Percentiles rank a stretch among this genome's conserved stretches.
phyloP scores from a whole-genome alignment of 192 early-diverging fungal species.

The Backusella luteola region DNA sequence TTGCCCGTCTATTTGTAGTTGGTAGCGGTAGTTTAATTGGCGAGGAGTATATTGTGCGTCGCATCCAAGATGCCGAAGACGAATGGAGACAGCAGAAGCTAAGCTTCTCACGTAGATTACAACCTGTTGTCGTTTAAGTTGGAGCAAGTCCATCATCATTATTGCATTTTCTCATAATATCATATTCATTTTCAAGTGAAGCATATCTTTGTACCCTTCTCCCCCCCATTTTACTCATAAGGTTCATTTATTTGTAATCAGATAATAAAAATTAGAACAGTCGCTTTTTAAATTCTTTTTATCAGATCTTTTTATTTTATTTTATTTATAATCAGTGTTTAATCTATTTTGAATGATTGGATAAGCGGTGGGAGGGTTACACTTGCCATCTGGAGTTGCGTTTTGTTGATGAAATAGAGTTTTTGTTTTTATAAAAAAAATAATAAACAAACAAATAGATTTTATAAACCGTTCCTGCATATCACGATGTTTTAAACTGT shows the following conservation, averaged over 20 bases:
- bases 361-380: not conserved
- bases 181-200: not conserved
- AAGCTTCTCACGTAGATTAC: not conserved
- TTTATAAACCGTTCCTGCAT: constrained; percentile 1
- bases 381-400: not conserved
- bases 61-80: constrained; percentile 30
- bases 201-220: not conserved
- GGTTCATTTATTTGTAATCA: constrained; percentile 1
- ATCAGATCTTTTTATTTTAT: not conserved
- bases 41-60: constrained; percentile 33
- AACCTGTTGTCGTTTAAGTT: not conserved
- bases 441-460: not conserved
- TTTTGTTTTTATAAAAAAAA: not conserved
- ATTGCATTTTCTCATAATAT: not conserved
- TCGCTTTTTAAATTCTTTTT: not conserved
- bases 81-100: constrained; percentile 27
- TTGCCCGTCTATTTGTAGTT: constrained; percentile 28
- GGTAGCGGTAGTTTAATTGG: constrained; percentile 27
- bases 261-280: not conserved
- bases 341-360: not conserved
- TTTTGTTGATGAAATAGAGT: not conserved
- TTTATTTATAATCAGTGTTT: not conserved
- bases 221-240: not conserved
- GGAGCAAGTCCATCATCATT: not conserved
- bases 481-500: not conserved